A percentile compares a stretch with the other conserved stretches of the same genome.
These are phyloP conservation scores for Debaryomycetaceae sp. DNA, from an alignment of 1,139 yeast genomes.

Conservation along the genomic window DNA sequence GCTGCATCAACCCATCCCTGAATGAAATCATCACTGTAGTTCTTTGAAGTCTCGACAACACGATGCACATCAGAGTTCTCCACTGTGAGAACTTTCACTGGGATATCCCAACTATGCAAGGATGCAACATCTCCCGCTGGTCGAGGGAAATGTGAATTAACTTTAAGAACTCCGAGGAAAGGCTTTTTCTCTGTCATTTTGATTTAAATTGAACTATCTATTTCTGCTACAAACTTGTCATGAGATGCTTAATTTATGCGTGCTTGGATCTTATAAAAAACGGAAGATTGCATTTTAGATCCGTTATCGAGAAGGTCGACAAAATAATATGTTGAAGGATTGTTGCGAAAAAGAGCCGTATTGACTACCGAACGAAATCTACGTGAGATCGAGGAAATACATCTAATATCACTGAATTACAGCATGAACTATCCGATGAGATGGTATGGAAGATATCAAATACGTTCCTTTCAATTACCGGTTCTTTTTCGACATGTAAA, in stretches of 20 bases:
- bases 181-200: not conserved
- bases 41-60: conserved; percentile 11
- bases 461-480: too few species aligned
- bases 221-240: too few species aligned
- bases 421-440: too few species aligned
- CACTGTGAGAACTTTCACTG: conserved; percentile 14
- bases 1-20: conserved; percentile 13
- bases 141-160: conserved; percentile 14
- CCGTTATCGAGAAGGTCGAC: not conserved
- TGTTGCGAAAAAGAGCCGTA: too few species aligned
- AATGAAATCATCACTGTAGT: conserved; percentile 13
- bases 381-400: too few species aligned
- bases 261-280: not conserved
- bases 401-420: too few species aligned
- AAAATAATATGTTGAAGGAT: too few species aligned
- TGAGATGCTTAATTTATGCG: not conserved
- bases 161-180: conserved; percentile 10
- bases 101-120: conserved; percentile 15
- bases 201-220: too few species aligned
- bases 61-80: conserved; percentile 13
- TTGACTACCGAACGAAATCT: too few species aligned
- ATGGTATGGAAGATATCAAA: too few species aligned
- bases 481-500: too few species aligned
- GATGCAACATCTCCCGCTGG: conserved; percentile 25
- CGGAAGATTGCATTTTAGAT: not conserved